A percentile compares a stretch with the other conserved stretches of the same genome.
phyloP scores from a whole-genome alignment of 768 basidiomycete species.

The Mycena chlorophos region DNA sequence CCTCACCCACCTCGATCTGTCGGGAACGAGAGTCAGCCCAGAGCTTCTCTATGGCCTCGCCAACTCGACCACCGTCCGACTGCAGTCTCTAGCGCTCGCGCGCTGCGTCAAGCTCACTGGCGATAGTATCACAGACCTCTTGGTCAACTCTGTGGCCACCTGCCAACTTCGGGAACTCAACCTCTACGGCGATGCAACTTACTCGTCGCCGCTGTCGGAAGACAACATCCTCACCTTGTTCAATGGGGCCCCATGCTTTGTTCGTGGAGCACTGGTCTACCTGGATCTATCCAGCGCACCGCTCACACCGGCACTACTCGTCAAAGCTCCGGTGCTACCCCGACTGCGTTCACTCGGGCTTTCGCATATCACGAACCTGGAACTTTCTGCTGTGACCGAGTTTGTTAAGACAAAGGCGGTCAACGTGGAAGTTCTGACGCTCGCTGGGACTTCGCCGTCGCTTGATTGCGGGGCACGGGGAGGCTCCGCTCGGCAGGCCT shows the following conservation, averaged over 20 bases:
- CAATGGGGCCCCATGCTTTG: slow-evolving; percentile 75
- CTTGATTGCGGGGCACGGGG: slow-evolving; percentile 57
- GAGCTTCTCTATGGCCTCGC: slow-evolving; percentile 72
- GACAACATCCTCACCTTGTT: slow-evolving; percentile 71
- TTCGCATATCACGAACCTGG: slow-evolving; percentile 76
- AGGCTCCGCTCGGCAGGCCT: slow-evolving; percentile 51
- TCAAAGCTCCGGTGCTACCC: slow-evolving; percentile 58
- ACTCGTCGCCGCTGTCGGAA: slow-evolving; percentile 66
- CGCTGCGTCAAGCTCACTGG: slow-evolving; percentile 85
- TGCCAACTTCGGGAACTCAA: slow-evolving; percentile 71
- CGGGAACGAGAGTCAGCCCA: slow-evolving; percentile 79
- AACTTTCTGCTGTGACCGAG: slow-evolving; percentile 60
- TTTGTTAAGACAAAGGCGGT: slow-evolving; percentile 70
- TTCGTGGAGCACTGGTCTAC: slow-evolving; percentile 72
- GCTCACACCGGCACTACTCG: slow-evolving; percentile 57
- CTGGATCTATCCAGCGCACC: slow-evolving; percentile 88
- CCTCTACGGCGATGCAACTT: slow-evolving; percentile 87
- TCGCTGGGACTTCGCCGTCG: slow-evolving; percentile 75
- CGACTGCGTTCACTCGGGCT: slow-evolving; percentile 86
- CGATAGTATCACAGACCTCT: slow-evolving; percentile 70
- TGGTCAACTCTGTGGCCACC: slow-evolving; percentile 67
- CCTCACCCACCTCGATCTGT: slow-evolving; percentile 88
- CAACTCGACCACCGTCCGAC: slow-evolving; percentile 59
- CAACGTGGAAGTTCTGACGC: slow-evolving; percentile 83
- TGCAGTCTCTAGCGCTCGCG: slow-evolving; percentile 80